These are phyloP conservation scores for Penicillium sp. DNA, from an alignment of 2,329 filamentous ascomycete genomes.

Conservation along the genomic window DNA sequence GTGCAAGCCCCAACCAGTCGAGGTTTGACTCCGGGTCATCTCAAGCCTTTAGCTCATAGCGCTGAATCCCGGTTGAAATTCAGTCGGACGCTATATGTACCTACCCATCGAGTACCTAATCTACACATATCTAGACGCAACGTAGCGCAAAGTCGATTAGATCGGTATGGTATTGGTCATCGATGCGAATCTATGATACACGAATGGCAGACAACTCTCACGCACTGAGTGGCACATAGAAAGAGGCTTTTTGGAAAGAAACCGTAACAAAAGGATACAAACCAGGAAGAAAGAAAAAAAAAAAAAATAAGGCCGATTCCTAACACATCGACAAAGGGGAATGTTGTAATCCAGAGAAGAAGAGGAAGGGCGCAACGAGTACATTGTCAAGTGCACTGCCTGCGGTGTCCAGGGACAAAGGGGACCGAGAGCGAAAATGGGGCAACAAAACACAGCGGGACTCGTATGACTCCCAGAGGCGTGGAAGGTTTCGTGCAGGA, in stretches of 20 bases:
- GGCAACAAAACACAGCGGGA: constrained; percentile 8
- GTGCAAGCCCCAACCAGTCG: no score
- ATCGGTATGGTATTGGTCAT: constrained; percentile 28
- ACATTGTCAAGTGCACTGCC: constrained; percentile 20
- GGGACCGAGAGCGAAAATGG: background rate
- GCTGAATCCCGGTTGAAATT: no score
- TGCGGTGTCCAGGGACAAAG: background rate
- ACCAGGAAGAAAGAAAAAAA: constrained; percentile 21
- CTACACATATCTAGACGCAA: no score
- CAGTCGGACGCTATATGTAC: no score
- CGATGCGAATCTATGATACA: constrained; percentile 38
- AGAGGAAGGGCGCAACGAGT: constrained; percentile 14
- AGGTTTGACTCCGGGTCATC: no score
- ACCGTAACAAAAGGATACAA: constrained; percentile 26
- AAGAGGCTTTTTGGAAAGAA: constrained; percentile 25
- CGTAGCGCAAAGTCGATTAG: constrained; percentile 14
- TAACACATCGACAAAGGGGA: constrained; percentile 19
- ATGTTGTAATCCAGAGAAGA: constrained; percentile 12
- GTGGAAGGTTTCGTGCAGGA: constrained; percentile 21
- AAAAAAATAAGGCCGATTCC: constrained; percentile 21
- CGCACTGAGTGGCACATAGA: constrained; percentile 6
- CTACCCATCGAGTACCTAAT: no score
- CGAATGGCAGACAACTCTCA: constrained; percentile 29
- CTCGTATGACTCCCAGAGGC: constrained; percentile 7
- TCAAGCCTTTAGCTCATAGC: no score